Base-by-base conservation (phyloP, 1,139 yeast genomes). In the Hansenula sp. region DNA sequence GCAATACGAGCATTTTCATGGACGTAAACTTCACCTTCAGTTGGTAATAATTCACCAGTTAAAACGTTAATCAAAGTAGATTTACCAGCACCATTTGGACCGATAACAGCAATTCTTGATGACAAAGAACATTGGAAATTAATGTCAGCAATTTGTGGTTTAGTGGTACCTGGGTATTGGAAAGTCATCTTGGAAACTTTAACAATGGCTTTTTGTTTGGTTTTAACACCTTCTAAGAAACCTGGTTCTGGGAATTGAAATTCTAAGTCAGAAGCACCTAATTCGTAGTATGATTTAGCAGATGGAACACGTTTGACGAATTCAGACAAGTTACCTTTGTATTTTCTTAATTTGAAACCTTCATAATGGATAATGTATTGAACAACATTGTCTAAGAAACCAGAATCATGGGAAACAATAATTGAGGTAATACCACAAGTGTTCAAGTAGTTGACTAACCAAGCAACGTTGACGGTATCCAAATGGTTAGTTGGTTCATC, bases 61-160 rank as follows among this genome's bases (percentile, higher is more conserved):
- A 93, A 84, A 53, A 91, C 97, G 71, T 93, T 93, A 72, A 93
- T 90, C 77, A 93, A 84, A 63, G 98, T 93, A 54, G 98, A 91
- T 78, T 93, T 93, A 86, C 98, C 99, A 69, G 98, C 98, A 85
- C 99, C 99, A 75, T 93, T 93, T 72, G 98, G 98, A 76, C 99
- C 99, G 77, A 93, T 89, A 71, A 93, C 98, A 62, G 99, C 99
- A 85, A 93, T 91, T 84, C 99, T 91, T 42, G 99, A 93, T 54
- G 98, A 91, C 70, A 93, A 80, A 58, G 99, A 93, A 80, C 96
- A 89, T 81, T 91, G 98, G 96, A 91, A 93, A 72, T 84, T 84
- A 61, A 93, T 85, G 74, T 85, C 88, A 53, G 68, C 57, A 65
- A 93, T 79, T 80, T 93, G 98, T 65, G 98, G 98, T 79, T 87